Evolutionary conservation across 495 filamentous ascomycete genomes (phyloP).

Genomic region (Aspergillus indologenus): DNA sequence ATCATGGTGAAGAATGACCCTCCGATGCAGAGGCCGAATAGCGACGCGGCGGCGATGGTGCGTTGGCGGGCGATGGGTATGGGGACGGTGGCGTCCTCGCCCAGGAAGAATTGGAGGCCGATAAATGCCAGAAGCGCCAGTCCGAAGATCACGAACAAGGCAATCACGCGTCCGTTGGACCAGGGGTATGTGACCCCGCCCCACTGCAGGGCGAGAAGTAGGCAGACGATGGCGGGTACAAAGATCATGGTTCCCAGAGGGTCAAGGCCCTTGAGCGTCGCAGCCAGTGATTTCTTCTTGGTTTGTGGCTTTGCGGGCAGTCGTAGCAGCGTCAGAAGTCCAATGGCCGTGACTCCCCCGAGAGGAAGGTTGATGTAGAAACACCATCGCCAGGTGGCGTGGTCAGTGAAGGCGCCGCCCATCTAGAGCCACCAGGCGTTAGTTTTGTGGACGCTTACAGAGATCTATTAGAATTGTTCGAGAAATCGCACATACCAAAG

Average conservation of each 20-base stretch:
- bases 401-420: constrained; percentile 47
- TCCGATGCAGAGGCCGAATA: constrained; percentile 26
- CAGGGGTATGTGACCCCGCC: constrained; percentile 55
- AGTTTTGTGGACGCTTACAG: no score
- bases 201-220: constrained; percentile 60
- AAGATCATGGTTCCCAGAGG: constrained; percentile 48
- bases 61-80: constrained; percentile 52
- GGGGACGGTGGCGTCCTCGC: constrained; percentile 50
- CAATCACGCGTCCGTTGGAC: constrained; percentile 50
- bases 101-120: constrained; percentile 43
- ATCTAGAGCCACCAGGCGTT: constrained; percentile 10
- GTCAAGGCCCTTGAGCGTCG: constrained; percentile 31
- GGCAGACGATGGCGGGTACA: constrained; percentile 47
- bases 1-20: constrained; percentile 30
- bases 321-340: constrained; percentile 30
- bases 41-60: constrained; percentile 48
- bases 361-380: constrained; percentile 59
- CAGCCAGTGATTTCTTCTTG: not conserved
- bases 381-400: constrained; percentile 53
- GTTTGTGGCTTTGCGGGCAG: not conserved
- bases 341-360: constrained; percentile 41
- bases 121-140: constrained; percentile 44
- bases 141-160: constrained; percentile 47
- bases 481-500: constrained; percentile 37
- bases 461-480: no score